Evolutionary conservation across 176 grass and related monocot genomes (phyloP).

Genomic region (Juncus effusus): DNA sequence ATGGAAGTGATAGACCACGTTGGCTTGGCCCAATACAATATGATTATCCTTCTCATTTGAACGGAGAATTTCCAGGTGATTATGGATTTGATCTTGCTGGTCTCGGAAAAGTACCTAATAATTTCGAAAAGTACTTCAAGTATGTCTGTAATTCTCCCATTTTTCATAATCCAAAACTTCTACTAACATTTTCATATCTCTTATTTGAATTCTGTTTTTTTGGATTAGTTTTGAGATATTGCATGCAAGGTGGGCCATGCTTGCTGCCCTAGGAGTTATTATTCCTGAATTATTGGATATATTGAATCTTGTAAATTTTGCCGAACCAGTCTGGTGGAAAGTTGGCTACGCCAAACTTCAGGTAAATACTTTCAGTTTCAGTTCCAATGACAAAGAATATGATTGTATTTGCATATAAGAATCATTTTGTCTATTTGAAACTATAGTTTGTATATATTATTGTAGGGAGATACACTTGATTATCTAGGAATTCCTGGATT

Average conservation of each 20-base stretch:
- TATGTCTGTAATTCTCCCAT: conserved; percentile 30
- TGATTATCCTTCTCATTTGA: conserved; percentile 65
- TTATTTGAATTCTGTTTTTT: background rate
- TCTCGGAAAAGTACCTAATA: conserved; percentile 69
- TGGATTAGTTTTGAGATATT: conserved; percentile 84
- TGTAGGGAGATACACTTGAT: conserved; percentile 92
- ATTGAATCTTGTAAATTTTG: conserved; percentile 71
- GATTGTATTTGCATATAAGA: background rate
- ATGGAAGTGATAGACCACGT: conserved; percentile 62
- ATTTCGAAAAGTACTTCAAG: conserved; percentile 91
- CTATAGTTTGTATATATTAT: background rate
- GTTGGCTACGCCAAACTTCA: conserved; percentile 98
- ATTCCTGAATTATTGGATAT: conserved; percentile 79
- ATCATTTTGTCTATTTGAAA: background rate
- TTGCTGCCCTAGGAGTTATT: conserved; percentile 79
- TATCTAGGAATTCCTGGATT: conserved; percentile 92
- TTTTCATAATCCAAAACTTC: conserved; percentile 1
- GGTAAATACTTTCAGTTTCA: conserved; percentile 34
- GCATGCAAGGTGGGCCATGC: conserved; percentile 93
- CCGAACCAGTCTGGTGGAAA: conserved; percentile 95
- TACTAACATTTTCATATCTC: conserved; percentile 7
- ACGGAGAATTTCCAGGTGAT: conserved; percentile 74
- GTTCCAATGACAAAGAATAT: background rate
- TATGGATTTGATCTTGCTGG: conserved; percentile 87
- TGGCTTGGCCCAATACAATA: conserved; percentile 81